Evolutionary conservation across 495 filamentous ascomycete genomes (phyloP).

Genomic region (Hypoxylon crocopeplum): DNA sequence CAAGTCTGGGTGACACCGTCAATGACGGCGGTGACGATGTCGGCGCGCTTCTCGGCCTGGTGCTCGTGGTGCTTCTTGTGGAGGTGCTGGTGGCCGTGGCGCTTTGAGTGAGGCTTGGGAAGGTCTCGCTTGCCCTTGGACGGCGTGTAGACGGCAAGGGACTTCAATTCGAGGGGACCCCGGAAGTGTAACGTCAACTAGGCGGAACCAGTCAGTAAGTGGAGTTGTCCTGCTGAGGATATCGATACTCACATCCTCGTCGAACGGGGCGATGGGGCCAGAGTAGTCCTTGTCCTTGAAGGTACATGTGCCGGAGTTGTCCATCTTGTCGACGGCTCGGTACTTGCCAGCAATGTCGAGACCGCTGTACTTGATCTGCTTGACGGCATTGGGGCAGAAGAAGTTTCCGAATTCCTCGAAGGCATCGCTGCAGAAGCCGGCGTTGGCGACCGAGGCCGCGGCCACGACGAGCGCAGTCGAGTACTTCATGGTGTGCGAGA

Average conservation of each 20-base stretch:
- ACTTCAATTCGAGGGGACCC: conserved; percentile 66
- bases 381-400: conserved; percentile 65
- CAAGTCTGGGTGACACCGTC: conserved; percentile 67
- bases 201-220: background rate
- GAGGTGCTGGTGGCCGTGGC: conserved; percentile 45
- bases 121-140: conserved; percentile 33
- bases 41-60: conserved; percentile 25
- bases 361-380: conserved; percentile 64
- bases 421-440: conserved; percentile 33
- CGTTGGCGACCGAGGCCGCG: conserved; percentile 40
- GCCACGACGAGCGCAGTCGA: conserved; percentile 35
- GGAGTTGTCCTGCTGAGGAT: background rate
- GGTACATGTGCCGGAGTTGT: conserved; percentile 61
- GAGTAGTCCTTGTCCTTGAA: conserved; percentile 55
- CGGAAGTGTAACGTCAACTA: conserved; percentile 75
- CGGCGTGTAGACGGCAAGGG: conserved; percentile 69
- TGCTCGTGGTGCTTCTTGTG: conserved; percentile 41
- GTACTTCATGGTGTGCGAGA: conserved; percentile 34
- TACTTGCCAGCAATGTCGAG: conserved; percentile 65
- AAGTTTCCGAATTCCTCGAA: conserved; percentile 48
- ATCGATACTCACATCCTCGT: conserved; percentile 66
- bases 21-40: conserved; percentile 65
- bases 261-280: conserved; percentile 66
- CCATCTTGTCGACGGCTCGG: conserved; percentile 64
- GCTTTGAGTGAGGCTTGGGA: conserved; percentile 44